Evolutionary conservation across 2,329 filamentous ascomycete genomes (phyloP), one percentile per base, ranked within the genome.

Genomic region (Arthrocladium fulminans): DNA sequence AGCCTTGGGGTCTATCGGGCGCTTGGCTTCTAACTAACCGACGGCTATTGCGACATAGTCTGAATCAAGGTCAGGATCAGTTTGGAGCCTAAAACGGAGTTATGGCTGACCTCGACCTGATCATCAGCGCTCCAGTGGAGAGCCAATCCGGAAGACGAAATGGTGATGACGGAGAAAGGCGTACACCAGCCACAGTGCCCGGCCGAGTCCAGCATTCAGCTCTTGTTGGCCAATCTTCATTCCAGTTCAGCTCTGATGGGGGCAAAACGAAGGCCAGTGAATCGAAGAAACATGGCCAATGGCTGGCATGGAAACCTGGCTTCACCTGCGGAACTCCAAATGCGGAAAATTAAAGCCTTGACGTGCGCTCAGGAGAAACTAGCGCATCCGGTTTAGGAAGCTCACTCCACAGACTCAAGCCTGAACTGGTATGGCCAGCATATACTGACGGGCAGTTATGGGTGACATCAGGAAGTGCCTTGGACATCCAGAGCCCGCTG

Each of bases 1-100:
- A 54, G 54, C 40, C 27, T 53, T 50, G 50, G 51, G 41, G 47
- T 51, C 47, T 53, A 54, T 55, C 55, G 51, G 54, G 51, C 47
- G 50, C 50, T 53, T 54, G 47, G 52, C 49, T 54, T 47, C n/a
- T 35, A 12, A 27, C 23, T n/a, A 39, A 24, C 34, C 34, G 44
- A 20, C 32, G 44, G 44, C 32, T 47, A 47, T 47, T 47, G 44
- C 44, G 44, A 47, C 44, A 47, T 47, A 47, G 44, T 39, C 44
- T 47, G 44, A 27, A 17, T 39, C n/a, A 19, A 39, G 23, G 15
- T 10, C 34, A 38, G 29, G 32, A 47, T 47, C 15, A 22, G 44
- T 38, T 20, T 47, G 32, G 22, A 47, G 24, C 9, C 34, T 39
- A 47, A 39, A 35, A 35, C 19, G 4, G 25, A 45, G 30, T 23